Evolutionary conservation across 768 basidiomycete genomes (phyloP).

Genomic region (Grammothele lineata): DNA sequence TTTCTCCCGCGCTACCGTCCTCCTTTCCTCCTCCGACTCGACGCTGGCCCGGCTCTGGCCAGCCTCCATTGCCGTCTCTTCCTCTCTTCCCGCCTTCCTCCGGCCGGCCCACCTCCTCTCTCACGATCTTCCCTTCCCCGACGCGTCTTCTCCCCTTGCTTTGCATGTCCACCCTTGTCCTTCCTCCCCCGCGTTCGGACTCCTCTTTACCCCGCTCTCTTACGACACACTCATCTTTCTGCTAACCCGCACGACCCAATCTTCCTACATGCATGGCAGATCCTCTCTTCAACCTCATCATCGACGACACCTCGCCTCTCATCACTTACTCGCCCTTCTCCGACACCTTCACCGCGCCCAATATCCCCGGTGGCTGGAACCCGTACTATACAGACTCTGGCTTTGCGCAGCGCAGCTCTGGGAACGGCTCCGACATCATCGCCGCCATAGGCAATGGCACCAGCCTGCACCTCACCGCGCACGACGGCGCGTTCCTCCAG

Average conservation of each 20-base stretch:
- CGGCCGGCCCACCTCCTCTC: neutral
- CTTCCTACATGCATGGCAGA: slow-evolving; percentile 35
- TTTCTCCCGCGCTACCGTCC: slow-evolving; percentile 2
- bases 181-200: too few species aligned
- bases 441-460: slow-evolving; percentile 44
- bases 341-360: slow-evolving; percentile 43
- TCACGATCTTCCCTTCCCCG: neutral
- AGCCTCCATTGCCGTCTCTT: neutral
- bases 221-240: too few species aligned
- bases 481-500: slow-evolving; percentile 50
- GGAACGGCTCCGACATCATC: slow-evolving; percentile 14
- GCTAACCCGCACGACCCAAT: too few species aligned
- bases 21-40: slow-evolving; percentile 7
- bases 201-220: too few species aligned
- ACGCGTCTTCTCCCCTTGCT: neutral
- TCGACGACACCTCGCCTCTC: slow-evolving; percentile 67
- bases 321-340: slow-evolving; percentile 57
- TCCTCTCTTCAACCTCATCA: slow-evolving; percentile 34
- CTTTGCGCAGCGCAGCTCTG: slow-evolving; percentile 29
- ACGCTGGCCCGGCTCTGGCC: slow-evolving; percentile 8
- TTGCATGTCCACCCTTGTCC: too few species aligned
- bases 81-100: neutral
- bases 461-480: slow-evolving; percentile 60
- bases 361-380: slow-evolving; percentile 62
- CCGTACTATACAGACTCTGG: slow-evolving; percentile 53